Evolutionary conservation across 129 eudicot species (phyloP).

Genomic region (Kitagawia praeruptora): DNA sequence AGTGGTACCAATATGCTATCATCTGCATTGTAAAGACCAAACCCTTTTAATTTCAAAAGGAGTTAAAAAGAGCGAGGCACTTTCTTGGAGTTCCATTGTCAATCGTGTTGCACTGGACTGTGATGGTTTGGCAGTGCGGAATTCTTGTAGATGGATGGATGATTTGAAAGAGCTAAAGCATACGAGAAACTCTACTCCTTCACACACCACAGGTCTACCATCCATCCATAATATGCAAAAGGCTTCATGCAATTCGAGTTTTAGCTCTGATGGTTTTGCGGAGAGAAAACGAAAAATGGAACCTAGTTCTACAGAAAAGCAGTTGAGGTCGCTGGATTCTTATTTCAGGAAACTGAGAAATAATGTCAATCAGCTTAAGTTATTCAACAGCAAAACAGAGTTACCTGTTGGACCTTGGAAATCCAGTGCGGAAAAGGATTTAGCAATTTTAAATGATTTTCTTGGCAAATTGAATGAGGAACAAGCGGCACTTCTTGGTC

Average conservation of each 20-base stretch:
- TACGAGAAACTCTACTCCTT: not conserved
- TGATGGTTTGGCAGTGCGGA: conserved; percentile 9
- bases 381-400: conserved; percentile 11
- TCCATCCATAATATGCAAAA: conserved; percentile 3
- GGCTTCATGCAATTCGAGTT: conserved; percentile 13
- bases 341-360: conserved; percentile 43
- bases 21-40: conserved; percentile 25
- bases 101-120: conserved; percentile 11
- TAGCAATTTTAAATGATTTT: conserved; percentile 12
- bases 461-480: conserved; percentile 9
- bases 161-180: conserved; percentile 7
- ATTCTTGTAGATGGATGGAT: conserved; percentile 8
- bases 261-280: conserved; percentile 19
- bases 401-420: conserved; percentile 9
- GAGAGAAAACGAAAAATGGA: conserved; percentile 19
- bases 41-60: conserved; percentile 7
- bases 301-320: conserved; percentile 42
- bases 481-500: conserved; percentile 6
- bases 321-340: conserved; percentile 43
- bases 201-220: not conserved
- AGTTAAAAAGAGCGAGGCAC: conserved; percentile 1
- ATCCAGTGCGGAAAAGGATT: conserved; percentile 3
- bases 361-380: conserved; percentile 17
- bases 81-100: not conserved
- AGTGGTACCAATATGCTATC: conserved; percentile 39